Evolutionary conservation across 2,329 filamentous ascomycete genomes (phyloP), one percentile per base, ranked within the genome.

Genomic region (Colletotrichum tropicale): DNA sequence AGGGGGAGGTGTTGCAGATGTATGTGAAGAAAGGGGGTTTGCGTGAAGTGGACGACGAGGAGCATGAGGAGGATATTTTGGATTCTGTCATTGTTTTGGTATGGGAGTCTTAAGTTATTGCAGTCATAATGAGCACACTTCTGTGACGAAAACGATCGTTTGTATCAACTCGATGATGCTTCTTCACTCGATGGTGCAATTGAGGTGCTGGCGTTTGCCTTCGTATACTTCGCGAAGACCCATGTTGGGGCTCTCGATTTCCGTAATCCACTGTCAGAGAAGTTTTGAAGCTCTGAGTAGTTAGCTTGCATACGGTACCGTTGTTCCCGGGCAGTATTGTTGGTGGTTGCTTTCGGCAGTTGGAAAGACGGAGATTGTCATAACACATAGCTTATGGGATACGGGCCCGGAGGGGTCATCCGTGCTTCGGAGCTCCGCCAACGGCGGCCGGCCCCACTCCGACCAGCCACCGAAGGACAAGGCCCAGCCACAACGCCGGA

Each of bases 1-100:
- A 82, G 21, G 86, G 87, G 10, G 81, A 83, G 56, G 85, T 89
- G 4, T 86, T 87, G 86, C 87, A 89, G 81, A 86, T 86, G 0
- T 89, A 89, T 58, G 79, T 88, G 21, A 87, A 86, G 68, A 81
- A 66, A 26, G 36, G 66, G 12, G 74, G 74, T 24, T 61, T 36
- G 7, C 32, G 56, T 4, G 71, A 61, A 16, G 61, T 61, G 32
- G 66, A 69, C n/a, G 58, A 69, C 4, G 73, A 62, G 32, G 71
- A 71, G 43, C 80, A 79, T 69, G 48, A 70, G 21, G 75, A 58
- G 81, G 81, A 56, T 80, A 80, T 32, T 75, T 76, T 8, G 79
- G 85, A 87, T 72, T 87, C 85, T 26, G 80, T 87, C 6, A 83
- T 87, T 77, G 80, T 87, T 18, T 75, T 87, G 73, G 82, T 87